Base-by-base conservation (phyloP, 768 basidiomycete genomes). In the Boletus tylopilopsis region DNA sequence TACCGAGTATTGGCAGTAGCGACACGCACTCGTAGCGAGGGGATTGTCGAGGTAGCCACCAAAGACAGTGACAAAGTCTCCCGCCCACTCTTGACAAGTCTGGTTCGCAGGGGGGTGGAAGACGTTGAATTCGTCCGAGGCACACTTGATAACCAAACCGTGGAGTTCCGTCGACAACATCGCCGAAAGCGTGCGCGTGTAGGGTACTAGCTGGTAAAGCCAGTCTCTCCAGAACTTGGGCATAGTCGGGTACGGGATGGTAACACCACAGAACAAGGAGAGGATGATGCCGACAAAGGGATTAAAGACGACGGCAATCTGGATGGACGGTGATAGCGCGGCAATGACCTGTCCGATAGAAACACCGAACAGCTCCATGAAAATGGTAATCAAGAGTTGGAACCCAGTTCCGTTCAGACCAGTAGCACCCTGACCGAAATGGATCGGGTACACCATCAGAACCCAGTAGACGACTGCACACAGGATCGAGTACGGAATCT, bases 111-210 rank as follows among this genome's bases (percentile, higher is more conserved):
- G 90, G 1, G 92, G 87, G 47, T 77, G 68, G 72, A 94, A 90
- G 6, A 76, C 55, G 12, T 77, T 72, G 60, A 87, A 90, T 61
- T 95, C 93, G 51, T 81, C 79, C 0, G 71, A 57, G 19, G 79
- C 76, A 71, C 91, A 90, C 18, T 49, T 63, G 51, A 93, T 85
- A 0, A 60, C 55, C 18, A 91, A 73, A 10, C 83, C 88, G 59
- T 88, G 80, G 10, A 94, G 73, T 57, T 89, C 90, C 5, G 86
- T 90, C 0, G 86, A 79, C 25, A 90, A 69, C 75, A 92, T 84
- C 16, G 89, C 80, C 6, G 82, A 76, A 22, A 91, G 66, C 11
- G 80, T 72, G 21, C 87, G 79, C 0, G 86, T 90, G 65, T 82
- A 88, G 0, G 90, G 89, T 38, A 73, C 71, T 8, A 87, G 69